These are phyloP conservation scores for Porphyra umbilicalis DNA, from an alignment of 31 red algal species.

Conservation along the genomic window DNA sequence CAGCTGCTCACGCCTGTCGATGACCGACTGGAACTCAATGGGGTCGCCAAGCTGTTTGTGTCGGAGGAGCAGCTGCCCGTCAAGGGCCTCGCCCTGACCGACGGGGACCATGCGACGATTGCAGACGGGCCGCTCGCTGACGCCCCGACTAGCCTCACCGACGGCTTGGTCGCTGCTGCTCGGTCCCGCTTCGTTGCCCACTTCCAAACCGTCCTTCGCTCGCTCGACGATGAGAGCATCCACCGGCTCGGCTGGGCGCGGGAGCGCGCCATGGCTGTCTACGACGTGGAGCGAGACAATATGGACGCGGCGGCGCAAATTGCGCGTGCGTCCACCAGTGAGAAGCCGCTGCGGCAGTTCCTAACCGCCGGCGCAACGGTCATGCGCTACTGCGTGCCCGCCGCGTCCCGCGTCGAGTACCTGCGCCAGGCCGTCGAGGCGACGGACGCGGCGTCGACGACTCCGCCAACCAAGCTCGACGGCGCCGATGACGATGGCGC, in stretches of 20 bases:
- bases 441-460: background rate
- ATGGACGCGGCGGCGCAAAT: conserved; percentile 32
- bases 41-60: conserved; percentile 5
- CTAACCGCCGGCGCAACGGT: conserved; percentile 36
- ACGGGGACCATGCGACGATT: background rate
- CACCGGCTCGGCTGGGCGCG: conserved; percentile 18
- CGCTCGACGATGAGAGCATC: conserved; percentile 7
- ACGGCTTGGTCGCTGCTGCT: background rate
- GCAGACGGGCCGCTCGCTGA: background rate
- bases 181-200: background rate
- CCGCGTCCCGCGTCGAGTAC: conserved; percentile 3
- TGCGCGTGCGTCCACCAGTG: conserved; percentile 11
- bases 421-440: background rate
- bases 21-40: conserved; percentile 7
- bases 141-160: background rate
- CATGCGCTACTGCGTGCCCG: conserved; percentile 56
- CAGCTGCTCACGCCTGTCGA: background rate
- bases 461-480: background rate
- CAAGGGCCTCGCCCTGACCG: background rate
- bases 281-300: conserved; percentile 48
- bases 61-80: background rate
- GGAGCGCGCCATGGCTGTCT: conserved; percentile 35
- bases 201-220: background rate
- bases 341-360: conserved; percentile 15
- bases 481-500: background rate